Evolutionary conservation across 176 grass and related monocot species (phyloP), one percentile per base, ranked within the genome.

Genomic region (sorghum (Sorghum bicolor)): DNA sequence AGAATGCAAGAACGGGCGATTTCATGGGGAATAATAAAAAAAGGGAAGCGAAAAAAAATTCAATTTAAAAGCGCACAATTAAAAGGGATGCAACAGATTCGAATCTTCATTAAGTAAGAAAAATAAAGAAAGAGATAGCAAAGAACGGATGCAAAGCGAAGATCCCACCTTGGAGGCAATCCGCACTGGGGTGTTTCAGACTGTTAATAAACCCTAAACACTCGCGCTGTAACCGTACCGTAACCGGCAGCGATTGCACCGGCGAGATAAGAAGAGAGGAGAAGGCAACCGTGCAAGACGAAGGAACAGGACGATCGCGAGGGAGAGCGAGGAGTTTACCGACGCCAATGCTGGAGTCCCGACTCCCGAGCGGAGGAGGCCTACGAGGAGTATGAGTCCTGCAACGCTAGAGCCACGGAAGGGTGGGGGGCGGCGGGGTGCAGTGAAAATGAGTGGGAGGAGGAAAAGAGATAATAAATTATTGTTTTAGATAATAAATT

Each of bases 221-320:
- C 26, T 25, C 64, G 26, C 28, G 6, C n/a, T n/a, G n/a, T n/a
- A n/a, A n/a, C n/a, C n/a, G n/a, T n/a, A n/a, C 48, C 52, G 3
- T 9, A 61, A 69, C 30, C 82, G 5, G 39, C 83, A 10, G 39
- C 71, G 48, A 32, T 70, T 68, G 74, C 75, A 67, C 57, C 64
- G 39, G 74, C 24, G 14, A 15, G 81, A 28, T 5, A 25, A 25
- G n/a, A n/a, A n/a, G 30, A 28, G 62, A 73, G 14, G 62, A 45
- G 6, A 47, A 29, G 13, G 70, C 70, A 5, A 8, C 40, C 19
- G 70, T 29, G 24, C 70, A 45, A 29, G 70, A 47, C 14, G 40
- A 29, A 29, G 1, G 40, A 19, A 73, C 14, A 73, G 15, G 41
- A 47, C 41, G 74, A 77, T 85, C 64, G 83, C 36, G 16, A 8